Base-by-base conservation (phyloP, 2,329 filamentous ascomycete species). In the Sodiomyces alkalinus region DNA sequence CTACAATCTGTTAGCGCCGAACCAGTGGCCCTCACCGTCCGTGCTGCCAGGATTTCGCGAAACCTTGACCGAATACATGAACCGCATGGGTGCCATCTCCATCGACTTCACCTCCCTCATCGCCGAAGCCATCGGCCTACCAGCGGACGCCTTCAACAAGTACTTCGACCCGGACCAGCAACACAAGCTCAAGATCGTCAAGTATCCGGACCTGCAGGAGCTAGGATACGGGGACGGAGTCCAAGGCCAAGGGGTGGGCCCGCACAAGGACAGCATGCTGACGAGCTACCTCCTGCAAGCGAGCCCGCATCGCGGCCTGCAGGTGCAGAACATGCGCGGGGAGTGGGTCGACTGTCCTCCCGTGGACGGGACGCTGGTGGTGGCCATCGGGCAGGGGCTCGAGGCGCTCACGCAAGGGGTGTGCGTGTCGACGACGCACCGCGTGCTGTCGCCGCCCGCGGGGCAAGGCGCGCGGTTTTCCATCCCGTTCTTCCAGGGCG, bases 131-230 rank as follows among this genome's bases (percentile, higher is more conserved):
- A 77, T 92, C 36, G 68, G 69, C 7, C 61, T 92, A 5, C 70
- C 77, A 0, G 36, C 62, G 0, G 53, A 64, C 28, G 80, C 83
- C 0, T 92, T 92, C 50, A 58, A 71, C 45, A 72, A 68, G 42
- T 92, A 86, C 60, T 87, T 87, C 52, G 80, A 86, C 47, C 41
- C 63, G 59, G 50, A 66, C 40, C 60, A 69, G 57, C 82, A 90
- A 55, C 81, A 92, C 58, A 92, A 92, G 59, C 64, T 92, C 43
- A 92, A 92, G 58, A 76, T 92, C 34, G 76, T 92, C 34, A 82
- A 80, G 56, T 92, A 90, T 46, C 83, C 83, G 0, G 82, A 90
- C 46, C 51, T 68, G 9, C 52, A 56, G n/a, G 64, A 72, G 47
- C 54, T 80, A 2, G 68, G 64, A 0, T 48, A 62, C 3, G 48